These are phyloP conservation scores for Wickerhamiella occidentalis DNA, from an alignment of 805 yeast species.

Conservation along the genomic window DNA sequence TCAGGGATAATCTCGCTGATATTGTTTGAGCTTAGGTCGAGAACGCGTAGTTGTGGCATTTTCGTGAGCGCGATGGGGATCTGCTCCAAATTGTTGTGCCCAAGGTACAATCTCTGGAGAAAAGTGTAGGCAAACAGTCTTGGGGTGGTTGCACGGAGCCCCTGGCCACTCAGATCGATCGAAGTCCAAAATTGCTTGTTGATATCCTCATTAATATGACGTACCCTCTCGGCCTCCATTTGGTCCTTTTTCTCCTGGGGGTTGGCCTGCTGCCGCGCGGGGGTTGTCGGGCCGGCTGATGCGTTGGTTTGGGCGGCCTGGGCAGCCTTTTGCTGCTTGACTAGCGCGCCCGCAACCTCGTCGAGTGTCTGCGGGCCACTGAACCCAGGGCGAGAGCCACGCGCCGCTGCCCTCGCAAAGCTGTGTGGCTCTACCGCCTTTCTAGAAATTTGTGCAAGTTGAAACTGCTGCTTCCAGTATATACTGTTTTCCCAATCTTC, in stretches of 20 bases:
- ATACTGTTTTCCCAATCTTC: constrained; percentile 16
- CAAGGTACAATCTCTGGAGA: constrained; percentile 72
- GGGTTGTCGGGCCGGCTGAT: constrained; percentile 18
- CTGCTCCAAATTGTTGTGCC: constrained; percentile 62
- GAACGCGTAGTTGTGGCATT: constrained; percentile 60
- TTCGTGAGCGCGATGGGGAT: constrained; percentile 59
- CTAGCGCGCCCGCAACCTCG: constrained; percentile 30
- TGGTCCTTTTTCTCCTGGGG: constrained; percentile 27
- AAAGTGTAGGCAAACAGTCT: constrained; percentile 71
- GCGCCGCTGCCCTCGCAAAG: constrained; percentile 76
- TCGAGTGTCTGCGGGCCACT: constrained; percentile 27
- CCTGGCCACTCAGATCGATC: constrained; percentile 83
- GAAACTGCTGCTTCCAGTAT: constrained; percentile 71
- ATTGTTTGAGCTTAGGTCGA: constrained; percentile 74
- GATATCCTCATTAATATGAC: constrained; percentile 29
- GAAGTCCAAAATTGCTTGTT: constrained; percentile 86
- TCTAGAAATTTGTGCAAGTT: constrained; percentile 59
- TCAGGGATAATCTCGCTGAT: constrained; percentile 68
- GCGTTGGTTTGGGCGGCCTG: constrained; percentile 23
- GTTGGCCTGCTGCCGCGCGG: constrained; percentile 18
- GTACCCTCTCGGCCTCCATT: constrained; percentile 32
- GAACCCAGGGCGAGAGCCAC: constrained; percentile 30
- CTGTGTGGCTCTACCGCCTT: constrained; percentile 58
- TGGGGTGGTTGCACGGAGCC: constrained; percentile 55
- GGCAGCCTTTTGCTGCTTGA: constrained; percentile 19